These are phyloP conservation scores for Annona squamosa DNA, from an alignment of 164 flowering plant genomes.

Conservation along the genomic window DNA sequence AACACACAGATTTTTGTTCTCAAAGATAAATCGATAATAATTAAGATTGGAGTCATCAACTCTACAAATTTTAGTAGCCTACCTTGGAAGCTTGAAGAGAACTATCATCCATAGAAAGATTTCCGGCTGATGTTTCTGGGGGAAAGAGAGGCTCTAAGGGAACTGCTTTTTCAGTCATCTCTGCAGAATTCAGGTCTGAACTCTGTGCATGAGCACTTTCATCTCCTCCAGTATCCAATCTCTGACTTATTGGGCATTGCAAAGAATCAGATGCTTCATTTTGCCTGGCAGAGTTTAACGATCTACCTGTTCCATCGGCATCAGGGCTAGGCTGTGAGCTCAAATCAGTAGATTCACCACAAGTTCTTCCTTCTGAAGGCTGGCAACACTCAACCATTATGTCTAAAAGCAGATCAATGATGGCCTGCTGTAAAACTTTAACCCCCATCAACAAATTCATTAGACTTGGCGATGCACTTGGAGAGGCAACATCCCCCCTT, in stretches of 20 bases:
- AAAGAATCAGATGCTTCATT: constrained; percentile 73
- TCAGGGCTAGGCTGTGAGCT: constrained; percentile 45
- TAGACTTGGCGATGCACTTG: constrained; percentile 90
- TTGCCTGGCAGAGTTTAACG: constrained; percentile 51
- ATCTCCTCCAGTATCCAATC: constrained; percentile 25
- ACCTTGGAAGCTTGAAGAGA: constrained; percentile 69
- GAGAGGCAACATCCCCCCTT: constrained; percentile 67
- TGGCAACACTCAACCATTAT: constrained; percentile 99
- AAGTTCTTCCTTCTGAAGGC: constrained; percentile 72
- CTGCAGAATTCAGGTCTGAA: constrained; percentile 38
- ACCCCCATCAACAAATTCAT: constrained; percentile 99
- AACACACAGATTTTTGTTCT: constrained; percentile 9
- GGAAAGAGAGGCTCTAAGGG: constrained; percentile 54
- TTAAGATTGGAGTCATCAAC: constrained; percentile 19
- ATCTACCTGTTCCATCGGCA: constrained; percentile 38
- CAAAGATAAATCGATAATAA: constrained; percentile 5
- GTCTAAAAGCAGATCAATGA: constrained; percentile 87
- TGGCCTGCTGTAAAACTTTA: constrained; percentile 96
- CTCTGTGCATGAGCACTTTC: constrained; percentile 47
- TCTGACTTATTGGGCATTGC: constrained; percentile 46
- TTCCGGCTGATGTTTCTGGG: constrained; percentile 67
- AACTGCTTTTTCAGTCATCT: constrained; percentile 36
- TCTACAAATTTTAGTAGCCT: constrained; percentile 2
- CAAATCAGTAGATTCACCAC: constrained; percentile 43
- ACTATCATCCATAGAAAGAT: constrained; percentile 39